Base-by-base conservation (phyloP, 352 stramenopile species). In the Pythium monospermum region DNA sequence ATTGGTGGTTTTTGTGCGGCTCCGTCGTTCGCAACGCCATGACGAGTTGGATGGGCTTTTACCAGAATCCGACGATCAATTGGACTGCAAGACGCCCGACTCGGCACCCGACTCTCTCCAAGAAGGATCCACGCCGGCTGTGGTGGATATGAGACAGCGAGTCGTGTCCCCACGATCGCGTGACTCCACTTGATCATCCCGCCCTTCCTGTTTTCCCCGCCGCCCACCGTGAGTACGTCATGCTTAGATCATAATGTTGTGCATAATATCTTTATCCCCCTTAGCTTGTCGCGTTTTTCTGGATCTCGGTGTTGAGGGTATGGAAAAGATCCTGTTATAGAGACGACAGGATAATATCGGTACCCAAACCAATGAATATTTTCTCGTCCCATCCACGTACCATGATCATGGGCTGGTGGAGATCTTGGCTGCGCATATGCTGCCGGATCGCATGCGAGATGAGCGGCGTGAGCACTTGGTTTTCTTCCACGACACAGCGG, bases 401-500 rank as follows among this genome's bases (percentile, higher is more conserved):
- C 63, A 61, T 55, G 11, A 87, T 68, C 10, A 64, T 39, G 6
- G 72, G 49, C 27, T 73, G 69, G 18, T 79, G 67, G 1, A 72
- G 40, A n/a, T 89, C 73, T 11, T 69, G 49, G 0, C 40, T 10
- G 15, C 36, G 67, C 31, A 88, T 59, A 26, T 79, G 71, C 31
- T 71, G 52, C 12, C 40, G 44, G 27, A 89, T 83, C 3, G 71
- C 73, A 6, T 83, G 53, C 0, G 64, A 63, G 12, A 89, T 72
- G 19, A 89, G 63, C 4, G 69, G 71, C 35, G 78, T 87, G 22
- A 92, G 63, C 13, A 83, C 68, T 27, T 83, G 68, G 36, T 90
- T 61, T 8, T 71, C 62, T 41, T 92, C 74, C 15, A 88, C 65
- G n/a, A 86, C 70, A 18, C 78, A 86, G 8, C 73, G 69, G 40